Evolutionary conservation across 179 eudicot species (phyloP).

Genomic region (Amaranthus tricolor): DNA sequence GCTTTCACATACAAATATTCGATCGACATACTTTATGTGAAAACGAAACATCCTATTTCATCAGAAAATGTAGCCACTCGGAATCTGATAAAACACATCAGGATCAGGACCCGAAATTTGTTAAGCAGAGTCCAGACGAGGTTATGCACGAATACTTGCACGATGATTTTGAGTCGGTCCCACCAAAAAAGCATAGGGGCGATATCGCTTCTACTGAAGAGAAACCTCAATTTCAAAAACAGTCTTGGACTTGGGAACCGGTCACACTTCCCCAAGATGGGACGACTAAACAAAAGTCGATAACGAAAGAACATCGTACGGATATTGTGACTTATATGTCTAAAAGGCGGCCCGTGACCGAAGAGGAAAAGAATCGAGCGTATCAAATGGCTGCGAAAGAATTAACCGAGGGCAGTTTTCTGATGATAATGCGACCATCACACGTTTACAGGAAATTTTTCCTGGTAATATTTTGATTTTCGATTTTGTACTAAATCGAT

Average conservation of each 20-base stretch:
- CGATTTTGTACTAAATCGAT: too few relatives aligned
- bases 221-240: slow-evolving; percentile 7
- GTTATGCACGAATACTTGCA: slow-evolving; percentile 16
- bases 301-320: slow-evolving; percentile 3
- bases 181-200: slow-evolving; percentile 22
- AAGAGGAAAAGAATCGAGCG: slow-evolving; percentile 30
- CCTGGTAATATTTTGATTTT: slow-evolving; percentile 30
- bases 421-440: slow-evolving; percentile 42
- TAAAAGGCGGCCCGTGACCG: slow-evolving; percentile 30
- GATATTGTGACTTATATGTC: slow-evolving; percentile 19
- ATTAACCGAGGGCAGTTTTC: slow-evolving; percentile 27
- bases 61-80: slow-evolving; percentile 38
- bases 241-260: slow-evolving; percentile 20
- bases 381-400: slow-evolving; percentile 35
- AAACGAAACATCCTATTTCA: slow-evolving; percentile 50
- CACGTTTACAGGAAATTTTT: slow-evolving; percentile 38
- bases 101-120: slow-evolving; percentile 12
- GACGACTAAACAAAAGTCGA: slow-evolving; percentile 14
- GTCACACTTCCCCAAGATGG: slow-evolving; percentile 12
- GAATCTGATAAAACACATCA: slow-evolving; percentile 7
- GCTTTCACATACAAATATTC: slow-evolving; percentile 45
- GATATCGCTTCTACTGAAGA: slow-evolving; percentile 5
- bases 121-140: slow-evolving; percentile 22
- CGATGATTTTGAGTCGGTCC: not conserved
- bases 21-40: slow-evolving; percentile 43